Percentiles rank a stretch among this genome's conserved stretches.
These are phyloP conservation scores for Candida montana DNA, from an alignment of 805 yeast genomes.

Conservation along the genomic window DNA sequence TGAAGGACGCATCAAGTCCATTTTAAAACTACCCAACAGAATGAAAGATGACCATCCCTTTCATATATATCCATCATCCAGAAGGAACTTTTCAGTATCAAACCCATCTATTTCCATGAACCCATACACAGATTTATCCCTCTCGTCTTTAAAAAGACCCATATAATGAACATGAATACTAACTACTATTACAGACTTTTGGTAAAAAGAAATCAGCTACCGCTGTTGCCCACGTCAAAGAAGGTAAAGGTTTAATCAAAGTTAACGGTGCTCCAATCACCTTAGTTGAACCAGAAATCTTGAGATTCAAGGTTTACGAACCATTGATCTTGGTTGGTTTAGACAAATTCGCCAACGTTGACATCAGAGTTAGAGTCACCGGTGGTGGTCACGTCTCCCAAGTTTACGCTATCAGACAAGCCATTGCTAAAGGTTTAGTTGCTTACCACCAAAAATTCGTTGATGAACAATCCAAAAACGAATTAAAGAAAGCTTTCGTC, in stretches of 20 bases:
- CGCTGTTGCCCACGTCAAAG: conserved; percentile 99
- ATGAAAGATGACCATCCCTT: too few species aligned
- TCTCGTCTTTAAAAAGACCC: too few species aligned
- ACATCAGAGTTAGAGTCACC: conserved; percentile 97
- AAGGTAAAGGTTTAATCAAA: conserved; percentile 99
- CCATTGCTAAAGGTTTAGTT: conserved; percentile 98
- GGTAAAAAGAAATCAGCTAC: conserved; percentile 99
- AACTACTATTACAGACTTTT: conserved; percentile 67
- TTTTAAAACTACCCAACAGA: too few species aligned
- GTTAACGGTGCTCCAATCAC: conserved; percentile 99
- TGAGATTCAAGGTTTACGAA: conserved; percentile 99
- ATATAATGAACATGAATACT: conserved; percentile 12
- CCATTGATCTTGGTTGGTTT: conserved; percentile 97
- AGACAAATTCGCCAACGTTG: conserved; percentile 97
- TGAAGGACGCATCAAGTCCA: too few species aligned
- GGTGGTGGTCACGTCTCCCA: conserved; percentile 99
- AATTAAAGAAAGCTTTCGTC: conserved; percentile 95
- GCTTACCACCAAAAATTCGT: conserved; percentile 99
- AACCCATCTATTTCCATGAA: too few species aligned
- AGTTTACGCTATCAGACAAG: conserved; percentile 99
- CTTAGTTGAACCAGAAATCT: conserved; percentile 97
- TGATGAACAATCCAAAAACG: conserved; percentile 99
- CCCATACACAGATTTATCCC: too few species aligned
- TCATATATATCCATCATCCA: neutral
- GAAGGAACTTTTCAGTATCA: too few species aligned